phyloP scores from a whole-genome alignment of 257 asterid genomes.

The Capsicum rhomboideum region DNA sequence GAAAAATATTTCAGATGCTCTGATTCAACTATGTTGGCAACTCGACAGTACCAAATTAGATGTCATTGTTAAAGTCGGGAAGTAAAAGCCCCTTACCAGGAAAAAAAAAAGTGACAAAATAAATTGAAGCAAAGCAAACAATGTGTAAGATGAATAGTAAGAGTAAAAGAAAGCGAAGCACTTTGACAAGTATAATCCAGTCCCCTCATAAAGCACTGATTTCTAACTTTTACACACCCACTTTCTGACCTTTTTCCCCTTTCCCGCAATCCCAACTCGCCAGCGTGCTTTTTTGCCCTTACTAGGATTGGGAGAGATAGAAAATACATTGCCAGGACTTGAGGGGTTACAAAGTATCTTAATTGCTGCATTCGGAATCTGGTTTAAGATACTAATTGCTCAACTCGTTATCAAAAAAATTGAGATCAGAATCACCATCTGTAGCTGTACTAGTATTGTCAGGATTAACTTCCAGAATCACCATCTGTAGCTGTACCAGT shows the following conservation, averaged over 20 bases:
- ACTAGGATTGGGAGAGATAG: not conserved
- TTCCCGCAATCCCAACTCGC: not conserved
- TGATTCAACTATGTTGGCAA: too few species aligned
- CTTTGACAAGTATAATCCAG: not conserved
- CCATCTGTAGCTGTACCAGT: too few species aligned
- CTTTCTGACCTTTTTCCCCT: not conserved
- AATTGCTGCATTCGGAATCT: not conserved
- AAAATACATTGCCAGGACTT: not conserved
- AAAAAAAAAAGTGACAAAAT: too few species aligned
- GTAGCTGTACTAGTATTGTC: slow-evolving; percentile 30
- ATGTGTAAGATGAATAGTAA: not conserved
- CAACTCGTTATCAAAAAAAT: slow-evolving; percentile 57
- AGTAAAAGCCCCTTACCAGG: too few species aligned
- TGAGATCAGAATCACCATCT: slow-evolving; percentile 38
- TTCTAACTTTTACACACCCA: not conserved
- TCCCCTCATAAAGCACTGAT: not conserved
- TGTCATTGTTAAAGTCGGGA: too few species aligned
- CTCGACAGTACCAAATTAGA: too few species aligned
- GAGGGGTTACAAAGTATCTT: not conserved
- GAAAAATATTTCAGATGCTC: too few species aligned
- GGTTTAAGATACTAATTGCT: slow-evolving; percentile 25
- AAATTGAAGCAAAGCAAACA: too few species aligned
- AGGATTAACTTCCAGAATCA: too few species aligned
- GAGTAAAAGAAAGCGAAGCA: not conserved
- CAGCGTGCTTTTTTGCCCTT: not conserved